phyloP scores from a whole-genome alignment of 2,329 filamentous ascomycete genomes.

The Trichoderma koningii region DNA sequence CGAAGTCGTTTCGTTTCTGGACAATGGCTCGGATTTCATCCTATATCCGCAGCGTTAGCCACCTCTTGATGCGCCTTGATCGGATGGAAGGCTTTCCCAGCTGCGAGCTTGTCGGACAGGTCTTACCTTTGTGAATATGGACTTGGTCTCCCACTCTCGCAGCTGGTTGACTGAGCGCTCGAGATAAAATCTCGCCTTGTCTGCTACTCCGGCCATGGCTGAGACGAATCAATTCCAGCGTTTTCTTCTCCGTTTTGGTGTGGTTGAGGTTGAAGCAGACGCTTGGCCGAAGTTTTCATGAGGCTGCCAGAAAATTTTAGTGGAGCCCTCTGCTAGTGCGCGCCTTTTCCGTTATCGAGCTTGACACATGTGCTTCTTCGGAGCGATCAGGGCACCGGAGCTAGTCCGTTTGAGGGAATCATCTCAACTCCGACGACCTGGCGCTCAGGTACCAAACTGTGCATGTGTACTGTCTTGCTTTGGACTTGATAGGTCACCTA shows the following conservation, averaged over 20 bases:
- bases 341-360: slow-evolving; percentile 12
- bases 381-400: slow-evolving; percentile 2
- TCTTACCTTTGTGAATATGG: slow-evolving; percentile 78
- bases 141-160: slow-evolving; percentile 87
- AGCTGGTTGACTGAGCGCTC: slow-evolving; percentile 91
- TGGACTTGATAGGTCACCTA: no score
- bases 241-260: not conserved
- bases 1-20: slow-evolving; percentile 87
- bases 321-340: slow-evolving; percentile 26
- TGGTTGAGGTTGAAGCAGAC: not conserved
- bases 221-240: not conserved
- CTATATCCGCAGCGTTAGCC: slow-evolving; percentile 44
- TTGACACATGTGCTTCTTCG: not conserved
- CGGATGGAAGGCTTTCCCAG: not conserved
- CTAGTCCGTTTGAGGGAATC: slow-evolving; percentile 7
- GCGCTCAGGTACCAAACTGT: not conserved
- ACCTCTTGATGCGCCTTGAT: not conserved
- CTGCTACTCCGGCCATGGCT: slow-evolving; percentile 77
- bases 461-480: not conserved
- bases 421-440: not conserved
- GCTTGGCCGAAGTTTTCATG: slow-evolving; percentile 32
- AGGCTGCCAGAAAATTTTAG: slow-evolving; percentile 34
- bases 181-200: slow-evolving; percentile 93
- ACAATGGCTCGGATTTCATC: slow-evolving; percentile 90
- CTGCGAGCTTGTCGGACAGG: not conserved